Evolutionary conservation across 2,329 filamentous ascomycete species (phyloP), one percentile per base, ranked within the genome.

Genomic region (Colletotrichum somersetense): DNA sequence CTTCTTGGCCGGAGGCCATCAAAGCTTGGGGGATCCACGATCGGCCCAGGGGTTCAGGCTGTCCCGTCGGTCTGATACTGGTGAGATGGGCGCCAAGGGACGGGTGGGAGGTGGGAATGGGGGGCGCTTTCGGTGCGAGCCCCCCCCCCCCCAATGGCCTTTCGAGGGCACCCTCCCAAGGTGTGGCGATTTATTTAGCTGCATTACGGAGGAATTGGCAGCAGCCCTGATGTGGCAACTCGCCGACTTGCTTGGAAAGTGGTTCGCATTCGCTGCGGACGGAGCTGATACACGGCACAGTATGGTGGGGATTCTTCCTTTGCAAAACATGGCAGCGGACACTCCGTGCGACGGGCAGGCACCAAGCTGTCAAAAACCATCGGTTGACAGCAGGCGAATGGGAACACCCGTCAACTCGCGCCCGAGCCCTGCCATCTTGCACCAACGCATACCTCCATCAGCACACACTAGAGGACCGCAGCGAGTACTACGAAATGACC

Each of bases 121-220:
- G 55, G 18, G 4, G 26, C 14, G 8, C 30, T n/a, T 20, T 18
- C 14, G 18, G 52, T 53, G 40, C 20, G 20, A 48, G 18, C 20
- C 46, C 44, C 26, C 42, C n/a, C 26, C 26, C 26, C 26, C 26
- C 26, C 18, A 30, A 23, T n/a, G 30, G 26, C 26, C 38, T 35
- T 35, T 50, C 42, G 30, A 48, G 30, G 66, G 59, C 42, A 23
- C n/a, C 26, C 30, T n/a, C 35, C 42, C 53, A 40, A 35, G 35
- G 55, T 26, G 12, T 35, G 55, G 30, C 67, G 67, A 70, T n/a
- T 70, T 62, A 70, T 62, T 62, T 44, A 53, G 38, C 10, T 55
- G 67, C 62, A 69, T 66, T 59, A 38, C 59, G 26, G 20, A 69
- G n/a, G 53, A 11, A 38, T 59, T 66, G 55, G 38, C 67, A 62